Base-by-base conservation (phyloP, 805 yeast genomes). In the Candida coquimbonensis region DNA sequence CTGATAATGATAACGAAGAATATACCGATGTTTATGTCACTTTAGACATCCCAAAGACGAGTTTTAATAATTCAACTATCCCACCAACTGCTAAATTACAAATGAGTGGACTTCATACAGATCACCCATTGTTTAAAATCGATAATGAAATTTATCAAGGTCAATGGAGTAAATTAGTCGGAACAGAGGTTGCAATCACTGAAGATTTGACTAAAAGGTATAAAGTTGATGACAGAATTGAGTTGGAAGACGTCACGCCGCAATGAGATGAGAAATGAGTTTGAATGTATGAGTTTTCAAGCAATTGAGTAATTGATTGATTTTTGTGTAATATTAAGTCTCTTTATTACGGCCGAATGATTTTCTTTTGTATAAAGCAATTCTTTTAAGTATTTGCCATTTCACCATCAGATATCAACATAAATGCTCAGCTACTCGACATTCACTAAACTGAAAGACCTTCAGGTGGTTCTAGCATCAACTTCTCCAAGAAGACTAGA, bases 401-500 rank as follows among this genome's bases (percentile, higher is more conserved):
- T 21, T 21, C 7, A 21, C 7, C 24, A 21, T 21, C 24, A 21
- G 4, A 21, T 6, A 21, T 21, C 24, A 5, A 21, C 24, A 21
- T 21, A 21, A 4, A n/a, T n/a, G 19, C 9, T 33, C 12, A 46
- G 56, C 2, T 66, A 66, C 48, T 65, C 72, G 11, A 53, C 70
- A 5, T 64, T 60, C 48, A 50, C 57, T 1, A 40, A 44, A 39
- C 46, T 36, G 51, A 48, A 50, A 9, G 12, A 38, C 11, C 51
- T 47, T 44, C 48, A 55, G 29, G 46, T 90, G 25, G 67, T 87
- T 6, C 70, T 91, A 7, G 96, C 96, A 0, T 87, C 96, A 3
- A 75, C 85, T 1, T 90, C 97, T 0, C 91, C 95, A 3, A 72
- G 96, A 49, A 68, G 99, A 47, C 64, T 68, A 44, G 87, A 86